Evolutionary conservation across 192 early-diverging fungal species (phyloP).

Genomic region (Podila epigama): DNA sequence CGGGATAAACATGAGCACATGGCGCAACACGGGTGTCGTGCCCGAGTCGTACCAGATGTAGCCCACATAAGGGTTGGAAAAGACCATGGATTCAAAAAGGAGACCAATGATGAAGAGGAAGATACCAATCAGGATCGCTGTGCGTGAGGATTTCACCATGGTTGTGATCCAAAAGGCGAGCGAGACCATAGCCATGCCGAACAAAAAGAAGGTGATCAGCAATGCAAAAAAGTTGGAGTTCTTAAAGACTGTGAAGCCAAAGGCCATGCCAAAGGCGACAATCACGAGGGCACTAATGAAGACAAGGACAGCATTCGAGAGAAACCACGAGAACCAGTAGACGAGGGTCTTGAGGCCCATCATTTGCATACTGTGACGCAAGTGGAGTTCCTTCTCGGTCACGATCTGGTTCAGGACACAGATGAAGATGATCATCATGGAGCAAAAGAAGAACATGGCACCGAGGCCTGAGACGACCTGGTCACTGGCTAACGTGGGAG

Average conservation of each 20-base stretch:
- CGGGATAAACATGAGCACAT: conserved; percentile 54
- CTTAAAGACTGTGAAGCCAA: conserved; percentile 69
- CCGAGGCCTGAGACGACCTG: conserved; percentile 66
- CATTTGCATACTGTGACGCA: conserved; percentile 78
- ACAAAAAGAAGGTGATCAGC: conserved; percentile 72
- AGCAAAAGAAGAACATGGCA: conserved; percentile 64
- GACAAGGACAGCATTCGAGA: conserved; percentile 64
- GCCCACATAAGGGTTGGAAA: conserved; percentile 52
- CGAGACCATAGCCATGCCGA: conserved; percentile 77
- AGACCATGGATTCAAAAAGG: conserved; percentile 68
- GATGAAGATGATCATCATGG: conserved; percentile 65
- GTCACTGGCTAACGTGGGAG: conserved; percentile 60
- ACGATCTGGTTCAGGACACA: conserved; percentile 72
- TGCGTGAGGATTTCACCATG: conserved; percentile 65
- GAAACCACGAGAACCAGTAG: conserved; percentile 73
- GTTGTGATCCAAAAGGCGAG: conserved; percentile 76
- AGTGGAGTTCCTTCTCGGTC: conserved; percentile 74
- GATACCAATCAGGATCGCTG: conserved; percentile 76
- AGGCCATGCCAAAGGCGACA: conserved; percentile 63
- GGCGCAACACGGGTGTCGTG: conserved; percentile 20
- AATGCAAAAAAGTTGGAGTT: conserved; percentile 65
- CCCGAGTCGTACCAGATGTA: conserved; percentile 59
- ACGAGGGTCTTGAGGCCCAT: conserved; percentile 76
- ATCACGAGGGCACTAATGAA: conserved; percentile 66
- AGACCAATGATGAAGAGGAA: conserved; percentile 83